Base-by-base conservation (phyloP, 352 stramenopile genomes). In the Phytophthora fragariaefolia region DNA sequence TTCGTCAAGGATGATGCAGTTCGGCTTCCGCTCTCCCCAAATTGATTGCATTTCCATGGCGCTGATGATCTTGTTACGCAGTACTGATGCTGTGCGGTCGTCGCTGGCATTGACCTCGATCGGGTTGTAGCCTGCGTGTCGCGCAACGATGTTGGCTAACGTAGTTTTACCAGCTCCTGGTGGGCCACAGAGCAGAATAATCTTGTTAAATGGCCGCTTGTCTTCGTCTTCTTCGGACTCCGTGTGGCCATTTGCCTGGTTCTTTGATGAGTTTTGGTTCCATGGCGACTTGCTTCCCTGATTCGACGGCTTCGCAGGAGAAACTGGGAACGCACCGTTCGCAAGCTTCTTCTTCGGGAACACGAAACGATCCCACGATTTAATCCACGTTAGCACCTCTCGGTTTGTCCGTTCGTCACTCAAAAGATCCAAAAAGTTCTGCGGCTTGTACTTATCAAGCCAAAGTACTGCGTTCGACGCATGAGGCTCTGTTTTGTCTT, bases 31-130 rank as follows among this genome's bases (percentile, higher is more conserved):
- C 24, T 91, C 80, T 3, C 87, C 89, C 55, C 83, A 93, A 47
- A 97, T 92, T 7, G 91, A 96, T 58, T 95, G 87, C 84, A 96
- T 97, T 68, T 97, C 90, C 90, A 98, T 97, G 6, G 93, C 90
- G 61, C 87, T 94, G 59, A 95, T 88, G 58, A 96, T 80, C 59
- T 97, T 96, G 69, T 98, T 96, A 57, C 83, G 91, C 4, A 99
- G 72, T 12, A 96, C 90, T 5, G 82, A 77, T 7, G 89, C 92
- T 0, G 96, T 98, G 58, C 98, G 85, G 73, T 99, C 98, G 76
- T 99, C 98, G 32, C 93, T 99, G 32, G 97, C 98, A 79, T 99
- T 99, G 7, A 99, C 83, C 79, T 99, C 98, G 42, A 99, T 89
- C 0, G 95, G 90, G 46, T 97, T 95, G 81, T 99, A 99, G 5